A percentile compares a stretch with the other conserved stretches of the same genome.
Conservation (phyloP, 192 early-diverging fungal genomes). For the Backusella circina region DNA sequence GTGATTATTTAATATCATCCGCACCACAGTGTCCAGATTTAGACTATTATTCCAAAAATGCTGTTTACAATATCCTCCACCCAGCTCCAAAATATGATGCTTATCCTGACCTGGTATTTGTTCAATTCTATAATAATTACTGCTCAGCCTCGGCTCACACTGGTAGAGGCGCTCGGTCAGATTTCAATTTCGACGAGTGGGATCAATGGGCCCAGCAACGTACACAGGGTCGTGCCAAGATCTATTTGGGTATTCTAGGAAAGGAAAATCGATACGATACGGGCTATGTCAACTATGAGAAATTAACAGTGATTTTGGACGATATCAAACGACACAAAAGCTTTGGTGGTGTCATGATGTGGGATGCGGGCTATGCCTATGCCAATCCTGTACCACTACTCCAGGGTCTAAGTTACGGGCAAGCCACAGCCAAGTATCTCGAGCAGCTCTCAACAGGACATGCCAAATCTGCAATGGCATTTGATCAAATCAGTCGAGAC, state of each 20-base stretch:
- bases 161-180: neutral
- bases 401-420: slow-evolving; percentile 7
- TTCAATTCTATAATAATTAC: slow-evolving; percentile 61
- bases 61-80: slow-evolving; percentile 40
- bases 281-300: slow-evolving; percentile 44
- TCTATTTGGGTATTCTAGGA: slow-evolving; percentile 64
- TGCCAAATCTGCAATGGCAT: neutral
- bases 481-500: neutral
- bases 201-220: slow-evolving; percentile 58
- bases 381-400: slow-evolving; percentile 14
- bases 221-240: slow-evolving; percentile 57
- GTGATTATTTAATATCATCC: slow-evolving; percentile 53
- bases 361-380: slow-evolving; percentile 29
- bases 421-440: slow-evolving; percentile 15
- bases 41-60: slow-evolving; percentile 51
- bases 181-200: slow-evolving; percentile 77
- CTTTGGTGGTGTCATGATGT: slow-evolving; percentile 75
- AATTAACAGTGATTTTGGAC: slow-evolving; percentile 29
- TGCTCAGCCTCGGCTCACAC: slow-evolving; percentile 14
- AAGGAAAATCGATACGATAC: slow-evolving; percentile 50
- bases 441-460: neutral
- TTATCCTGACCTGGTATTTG: slow-evolving; percentile 67
- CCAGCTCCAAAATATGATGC: slow-evolving; percentile 32
- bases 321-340: slow-evolving; percentile 27
- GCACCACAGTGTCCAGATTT: slow-evolving; percentile 76